Conservation (phyloP, 768 basidiomycete genomes). For the Phlebiopsis gigantea region DNA sequence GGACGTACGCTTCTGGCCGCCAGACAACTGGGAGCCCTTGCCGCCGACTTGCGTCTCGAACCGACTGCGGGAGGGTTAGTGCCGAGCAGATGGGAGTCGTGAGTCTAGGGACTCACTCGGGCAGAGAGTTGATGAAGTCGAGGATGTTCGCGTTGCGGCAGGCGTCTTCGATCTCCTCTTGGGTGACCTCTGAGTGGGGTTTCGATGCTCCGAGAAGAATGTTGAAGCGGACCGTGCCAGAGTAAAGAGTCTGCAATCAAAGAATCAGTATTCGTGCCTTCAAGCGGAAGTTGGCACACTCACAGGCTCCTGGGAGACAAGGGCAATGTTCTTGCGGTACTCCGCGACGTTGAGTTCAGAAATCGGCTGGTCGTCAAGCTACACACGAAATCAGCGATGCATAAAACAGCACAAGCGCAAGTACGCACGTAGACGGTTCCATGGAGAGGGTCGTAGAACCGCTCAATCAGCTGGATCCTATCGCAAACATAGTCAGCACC, state of each 20-base stretch:
- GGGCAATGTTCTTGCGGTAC: constrained; percentile 82
- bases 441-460: constrained; percentile 73
- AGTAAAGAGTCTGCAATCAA: constrained; percentile 56
- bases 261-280: not conserved
- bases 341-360: constrained; percentile 75
- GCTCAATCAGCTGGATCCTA: constrained; percentile 72
- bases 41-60: constrained; percentile 92
- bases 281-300: not conserved
- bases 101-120: constrained; percentile 47
- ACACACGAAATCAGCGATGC: constrained; percentile 18
- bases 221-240: constrained; percentile 88
- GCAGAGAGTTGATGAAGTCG: constrained; percentile 82
- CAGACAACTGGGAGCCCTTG: constrained; percentile 85
- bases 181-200: constrained; percentile 70
- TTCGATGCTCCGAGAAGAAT: constrained; percentile 82
- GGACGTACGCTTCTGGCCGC: constrained; percentile 66
- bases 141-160: constrained; percentile 87
- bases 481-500: not conserved
- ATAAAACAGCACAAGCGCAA: not conserved
- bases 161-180: constrained; percentile 80
- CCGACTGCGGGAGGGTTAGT: constrained; percentile 41
- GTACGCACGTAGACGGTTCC: constrained; percentile 54
- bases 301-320: constrained; percentile 84
- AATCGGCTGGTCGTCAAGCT: constrained; percentile 79
- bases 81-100: no score